Evolutionary conservation across 2,329 filamentous ascomycete genomes (phyloP).

Genomic region (Botrytis tulipae): DNA sequence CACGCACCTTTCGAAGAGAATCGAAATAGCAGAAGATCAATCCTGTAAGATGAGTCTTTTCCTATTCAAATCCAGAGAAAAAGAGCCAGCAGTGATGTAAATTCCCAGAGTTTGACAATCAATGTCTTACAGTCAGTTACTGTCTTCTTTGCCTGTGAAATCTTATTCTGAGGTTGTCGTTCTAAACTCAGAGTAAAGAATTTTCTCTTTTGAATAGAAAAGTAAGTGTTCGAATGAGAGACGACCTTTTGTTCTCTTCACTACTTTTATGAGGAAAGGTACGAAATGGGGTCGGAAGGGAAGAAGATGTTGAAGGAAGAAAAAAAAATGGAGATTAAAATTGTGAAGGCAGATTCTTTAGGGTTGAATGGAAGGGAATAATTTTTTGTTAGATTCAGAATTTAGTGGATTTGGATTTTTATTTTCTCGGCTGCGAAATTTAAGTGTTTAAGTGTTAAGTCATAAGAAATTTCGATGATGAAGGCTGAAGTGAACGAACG

Average conservation of each 20-base stretch:
- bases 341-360: conserved; percentile 6
- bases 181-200: neutral
- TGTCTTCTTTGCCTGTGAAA: neutral
- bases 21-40: neutral
- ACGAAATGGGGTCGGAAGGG: neutral
- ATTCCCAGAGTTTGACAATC: conserved; percentile 10
- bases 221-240: neutral
- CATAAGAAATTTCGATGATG: neutral
- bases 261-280: neutral
- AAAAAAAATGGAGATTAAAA: neutral
- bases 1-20: conserved; percentile 18
- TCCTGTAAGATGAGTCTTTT: neutral
- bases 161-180: neutral
- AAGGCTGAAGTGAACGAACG: neutral
- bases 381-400: conserved; percentile 17
- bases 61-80: neutral
- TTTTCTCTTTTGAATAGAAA: neutral
- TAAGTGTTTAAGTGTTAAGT: neutral
- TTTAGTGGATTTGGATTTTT: conserved; percentile 21
- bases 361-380: conserved; percentile 1
- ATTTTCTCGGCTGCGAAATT: conserved; percentile 18
- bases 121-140: conserved; percentile 1
- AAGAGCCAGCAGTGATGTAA: neutral
- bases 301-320: conserved; percentile 7
- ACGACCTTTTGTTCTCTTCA: neutral